phyloP scores from a whole-genome alignment of 345 rosid genomes.

The Isatis tinctoria region DNA sequence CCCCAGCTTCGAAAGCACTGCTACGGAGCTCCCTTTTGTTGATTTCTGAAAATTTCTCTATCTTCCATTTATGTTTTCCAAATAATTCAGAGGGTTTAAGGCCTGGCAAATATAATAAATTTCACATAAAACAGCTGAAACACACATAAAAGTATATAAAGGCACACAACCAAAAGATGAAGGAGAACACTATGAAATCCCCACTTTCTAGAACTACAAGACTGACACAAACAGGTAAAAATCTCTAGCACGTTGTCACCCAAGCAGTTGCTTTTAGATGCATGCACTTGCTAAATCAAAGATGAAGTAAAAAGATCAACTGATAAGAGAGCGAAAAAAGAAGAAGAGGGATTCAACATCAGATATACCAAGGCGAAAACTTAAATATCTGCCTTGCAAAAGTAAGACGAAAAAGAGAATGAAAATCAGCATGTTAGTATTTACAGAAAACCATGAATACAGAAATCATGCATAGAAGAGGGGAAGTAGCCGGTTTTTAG shows the following conservation, averaged over 20 bases:
- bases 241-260: neutral
- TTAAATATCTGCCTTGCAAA: no score
- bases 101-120: constrained; percentile 40
- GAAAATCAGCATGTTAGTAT: neutral
- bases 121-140: neutral
- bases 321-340: neutral
- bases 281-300: neutral
- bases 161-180: neutral
- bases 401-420: no score
- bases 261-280: neutral
- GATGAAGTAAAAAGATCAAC: neutral
- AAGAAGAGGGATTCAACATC: neutral
- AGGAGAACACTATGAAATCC: neutral
- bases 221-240: no score
- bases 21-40: constrained; percentile 92
- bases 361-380: neutral
- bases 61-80: constrained; percentile 87
- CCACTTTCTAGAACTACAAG: no score
- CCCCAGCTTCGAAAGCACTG: constrained; percentile 78
- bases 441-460: neutral
- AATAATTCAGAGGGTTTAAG: constrained; percentile 75
- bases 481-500: neutral
- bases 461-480: neutral
- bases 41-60: constrained; percentile 80
- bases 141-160: neutral